Base-by-base conservation (phyloP, 768 basidiomycete species). In the Terana coerulea region DNA sequence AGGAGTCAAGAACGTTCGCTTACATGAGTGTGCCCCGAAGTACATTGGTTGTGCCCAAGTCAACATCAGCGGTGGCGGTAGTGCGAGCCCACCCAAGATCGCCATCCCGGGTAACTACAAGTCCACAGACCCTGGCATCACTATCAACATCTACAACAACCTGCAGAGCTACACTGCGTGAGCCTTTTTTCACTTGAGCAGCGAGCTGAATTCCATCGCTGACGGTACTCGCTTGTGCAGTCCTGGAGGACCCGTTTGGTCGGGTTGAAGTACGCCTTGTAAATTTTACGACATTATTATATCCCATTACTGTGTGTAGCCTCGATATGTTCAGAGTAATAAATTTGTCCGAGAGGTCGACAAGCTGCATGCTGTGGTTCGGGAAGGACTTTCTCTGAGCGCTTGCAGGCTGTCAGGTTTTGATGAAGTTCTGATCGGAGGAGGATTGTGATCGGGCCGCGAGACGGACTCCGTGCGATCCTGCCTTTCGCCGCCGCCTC, bases 121-220 rank as follows among this genome's bases (percentile, higher is more conserved):
- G 47, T 50, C 60, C 24, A 64, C 67, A 37, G 78, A 79, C 64
- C 78, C 78, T 31, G 78, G 78, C 44, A 76, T 78, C 64, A 77
- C 76, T 12, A 70, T 77, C 60, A 77, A 79, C 69, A 78, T 78
- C 56, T 78, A 78, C 69, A 78, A 78, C 69, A 78, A 79, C 63
- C 71, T 77, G 35, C 73, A 78, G 59, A 77, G 67, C 60, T 79
- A 79, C 66, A 77, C 75, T 17, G 62, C 62, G 60, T 61, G 47
- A 37, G 60, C 52, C 11, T 7, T 42, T 21, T 37, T 3, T 17
- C 21, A 3, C 7, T 29, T 15, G 21, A 14, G 14, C 10, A n/a
- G 39, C 28, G 33, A 22, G 3, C n/a, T 8, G 6, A 15, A n/a
- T n/a, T n/a, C n/a, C n/a, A n/a, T n/a, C n/a, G 11, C 39, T 26